Percentiles rank a stretch among this genome's conserved stretches.
phyloP scores from a whole-genome alignment of 2,329 filamentous ascomycete genomes.

The Peltaster fructicola region DNA sequence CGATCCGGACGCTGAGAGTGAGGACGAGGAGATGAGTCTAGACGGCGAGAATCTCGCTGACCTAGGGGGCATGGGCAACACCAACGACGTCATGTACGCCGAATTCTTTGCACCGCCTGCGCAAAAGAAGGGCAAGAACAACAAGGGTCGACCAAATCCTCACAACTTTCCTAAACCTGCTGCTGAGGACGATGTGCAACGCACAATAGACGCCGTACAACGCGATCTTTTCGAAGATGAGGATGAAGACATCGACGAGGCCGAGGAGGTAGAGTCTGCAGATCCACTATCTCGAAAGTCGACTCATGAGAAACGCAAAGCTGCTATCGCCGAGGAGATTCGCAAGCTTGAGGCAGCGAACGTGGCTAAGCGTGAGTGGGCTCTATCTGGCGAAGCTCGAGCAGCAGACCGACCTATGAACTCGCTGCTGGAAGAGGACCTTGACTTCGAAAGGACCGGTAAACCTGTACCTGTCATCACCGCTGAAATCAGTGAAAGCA shows the following conservation, averaged over 20 bases:
- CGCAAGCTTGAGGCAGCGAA: conserved; percentile 77
- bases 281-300: conserved; percentile 61
- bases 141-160: conserved; percentile 37
- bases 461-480: conserved; percentile 93
- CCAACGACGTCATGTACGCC: conserved; percentile 76
- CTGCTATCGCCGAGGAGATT: conserved; percentile 76
- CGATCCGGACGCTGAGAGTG: conserved; percentile 53
- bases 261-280: conserved; percentile 44
- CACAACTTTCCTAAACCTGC: conserved; percentile 25
- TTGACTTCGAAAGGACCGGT: conserved; percentile 88
- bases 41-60: conserved; percentile 37
- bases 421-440: conserved; percentile 81
- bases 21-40: conserved; percentile 41
- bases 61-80: conserved; percentile 46
- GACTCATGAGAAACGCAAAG: conserved; percentile 71
- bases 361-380: conserved; percentile 82
- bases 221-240: conserved; percentile 83
- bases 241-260: conserved; percentile 40
- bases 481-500: conserved; percentile 72
- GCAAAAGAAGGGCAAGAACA: conserved; percentile 45
- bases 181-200: conserved; percentile 47
- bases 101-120: conserved; percentile 86
- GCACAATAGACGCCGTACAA: conserved; percentile 71
- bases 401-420: conserved; percentile 72
- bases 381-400: conserved; percentile 69